A percentile compares a stretch with the other conserved stretches of the same genome.
Evolutionary conservation across 345 rosid species (phyloP).

Genomic region (Linum tenue): DNA sequence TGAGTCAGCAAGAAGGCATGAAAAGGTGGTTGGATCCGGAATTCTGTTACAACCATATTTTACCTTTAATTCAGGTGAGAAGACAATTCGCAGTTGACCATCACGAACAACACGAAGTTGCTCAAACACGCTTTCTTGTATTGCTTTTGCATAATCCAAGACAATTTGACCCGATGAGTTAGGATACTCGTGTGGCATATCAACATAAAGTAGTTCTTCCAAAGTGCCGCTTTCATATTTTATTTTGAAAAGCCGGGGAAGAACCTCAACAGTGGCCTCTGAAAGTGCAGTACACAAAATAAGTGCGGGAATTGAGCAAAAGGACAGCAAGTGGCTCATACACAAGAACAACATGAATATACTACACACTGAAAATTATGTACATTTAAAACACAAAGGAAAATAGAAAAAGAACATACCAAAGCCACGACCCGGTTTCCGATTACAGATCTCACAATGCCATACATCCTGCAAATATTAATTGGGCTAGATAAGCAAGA

Average conservation of each 20-base stretch:
- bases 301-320: constrained; percentile 11
- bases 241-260: constrained; percentile 96
- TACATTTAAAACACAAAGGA: constrained; percentile 3
- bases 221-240: constrained; percentile 97
- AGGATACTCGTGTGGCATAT: constrained; percentile 93
- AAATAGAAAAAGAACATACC: constrained; percentile 39
- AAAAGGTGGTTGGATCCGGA: not conserved
- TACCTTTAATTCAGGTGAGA: constrained; percentile 93
- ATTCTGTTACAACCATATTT: not conserved
- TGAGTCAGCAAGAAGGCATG: constrained; percentile 1
- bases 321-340: constrained; percentile 21
- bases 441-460: constrained; percentile 97
- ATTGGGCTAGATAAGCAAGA: constrained; percentile 1
- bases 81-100: constrained; percentile 89
- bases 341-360: constrained; percentile 20
- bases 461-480: constrained; percentile 68
- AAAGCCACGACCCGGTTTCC: constrained; percentile 97
- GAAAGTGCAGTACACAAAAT: constrained; percentile 13
- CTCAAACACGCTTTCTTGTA: constrained; percentile 98
- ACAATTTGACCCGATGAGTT: constrained; percentile 90
- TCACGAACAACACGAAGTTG: constrained; percentile 99
- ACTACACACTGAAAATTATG: constrained; percentile 37
- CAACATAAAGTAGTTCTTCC: constrained; percentile 90
- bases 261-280: constrained; percentile 98
- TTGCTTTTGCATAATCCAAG: constrained; percentile 95